Percentiles rank a stretch among this genome's conserved stretches.
Evolutionary conservation across 495 filamentous ascomycete genomes (phyloP).

Genomic region (Glonium stellatum): DNA sequence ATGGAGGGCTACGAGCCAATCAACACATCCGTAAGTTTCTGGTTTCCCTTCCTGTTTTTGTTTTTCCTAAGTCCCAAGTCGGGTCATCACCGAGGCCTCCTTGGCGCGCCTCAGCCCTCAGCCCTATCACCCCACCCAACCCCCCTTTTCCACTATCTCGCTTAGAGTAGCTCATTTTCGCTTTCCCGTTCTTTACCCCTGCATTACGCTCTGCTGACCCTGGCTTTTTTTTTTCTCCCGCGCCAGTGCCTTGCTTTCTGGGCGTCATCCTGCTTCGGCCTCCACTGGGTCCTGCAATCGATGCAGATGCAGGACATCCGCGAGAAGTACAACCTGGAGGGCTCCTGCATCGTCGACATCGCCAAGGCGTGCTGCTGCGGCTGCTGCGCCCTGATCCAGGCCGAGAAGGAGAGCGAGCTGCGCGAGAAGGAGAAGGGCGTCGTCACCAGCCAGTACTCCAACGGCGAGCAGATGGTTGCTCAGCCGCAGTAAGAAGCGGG

Average conservation of each 20-base stretch:
- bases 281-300: constrained; percentile 36
- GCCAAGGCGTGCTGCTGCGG: constrained; percentile 39
- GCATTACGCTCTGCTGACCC: not conserved
- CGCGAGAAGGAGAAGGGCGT: constrained; percentile 10
- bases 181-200: not conserved
- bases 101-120: not conserved
- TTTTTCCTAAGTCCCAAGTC: not conserved
- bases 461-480: constrained; percentile 4
- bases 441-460: constrained; percentile 8
- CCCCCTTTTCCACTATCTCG: too few relatives aligned
- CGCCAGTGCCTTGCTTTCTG: constrained; percentile 36
- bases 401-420: constrained; percentile 16
- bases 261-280: constrained; percentile 30
- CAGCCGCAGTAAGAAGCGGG: not conserved
- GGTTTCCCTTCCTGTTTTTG: not conserved
- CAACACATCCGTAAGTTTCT: constrained; percentile 39
- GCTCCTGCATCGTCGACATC: constrained; percentile 38
- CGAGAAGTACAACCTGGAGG: constrained; percentile 39
- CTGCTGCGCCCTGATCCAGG: constrained; percentile 35
- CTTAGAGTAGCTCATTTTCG: not conserved
- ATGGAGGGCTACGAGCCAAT: constrained; percentile 40
- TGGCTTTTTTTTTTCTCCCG: constrained; percentile 1
- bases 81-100: not conserved
- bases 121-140: too few relatives aligned
- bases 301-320: constrained; percentile 43